Percentiles rank a stretch among this genome's conserved stretches.
These are phyloP conservation scores for Centaurea solstitialis DNA, from an alignment of 129 eudicot species.

Conservation along the genomic window DNA sequence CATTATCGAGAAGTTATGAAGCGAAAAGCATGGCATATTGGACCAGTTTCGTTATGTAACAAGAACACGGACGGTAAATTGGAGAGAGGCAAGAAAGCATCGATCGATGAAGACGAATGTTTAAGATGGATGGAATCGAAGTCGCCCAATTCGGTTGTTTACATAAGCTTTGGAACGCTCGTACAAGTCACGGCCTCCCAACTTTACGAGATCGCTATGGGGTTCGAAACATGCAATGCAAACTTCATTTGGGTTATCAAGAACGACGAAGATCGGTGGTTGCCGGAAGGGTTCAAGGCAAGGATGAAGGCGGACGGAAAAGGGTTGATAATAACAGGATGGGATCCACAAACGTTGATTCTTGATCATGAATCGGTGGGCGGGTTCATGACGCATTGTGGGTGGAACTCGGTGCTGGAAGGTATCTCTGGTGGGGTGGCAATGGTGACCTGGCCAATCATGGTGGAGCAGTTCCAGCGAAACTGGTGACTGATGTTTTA, in stretches of 20 bases:
- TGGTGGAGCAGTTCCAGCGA: slow-evolving; percentile 63
- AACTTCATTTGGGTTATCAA: slow-evolving; percentile 66
- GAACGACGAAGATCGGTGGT: slow-evolving; percentile 19
- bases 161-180: slow-evolving; percentile 59
- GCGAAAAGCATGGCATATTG: slow-evolving; percentile 61
- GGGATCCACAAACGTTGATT: slow-evolving; percentile 64
- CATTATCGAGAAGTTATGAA: slow-evolving; percentile 46
- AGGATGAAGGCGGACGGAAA: slow-evolving; percentile 29
- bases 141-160: slow-evolving; percentile 51
- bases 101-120: slow-evolving; percentile 40
- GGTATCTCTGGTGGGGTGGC: slow-evolving; percentile 55
- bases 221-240: slow-evolving; percentile 45
- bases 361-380: slow-evolving; percentile 52
- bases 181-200: slow-evolving; percentile 28
- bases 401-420: slow-evolving; percentile 68
- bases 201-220: slow-evolving; percentile 62
- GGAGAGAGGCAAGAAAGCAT: slow-evolving; percentile 36
- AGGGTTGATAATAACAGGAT: slow-evolving; percentile 58
- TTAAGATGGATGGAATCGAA: slow-evolving; percentile 61
- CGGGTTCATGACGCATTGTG: slow-evolving; percentile 58
- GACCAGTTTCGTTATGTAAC: slow-evolving; percentile 56
- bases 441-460: slow-evolving; percentile 61
- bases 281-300: slow-evolving; percentile 51
- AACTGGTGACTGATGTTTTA: slow-evolving; percentile 49
- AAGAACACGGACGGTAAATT: slow-evolving; percentile 40